Conservation (phyloP, 352 stramenopile species). For the Globisporangium apiculatum region DNA sequence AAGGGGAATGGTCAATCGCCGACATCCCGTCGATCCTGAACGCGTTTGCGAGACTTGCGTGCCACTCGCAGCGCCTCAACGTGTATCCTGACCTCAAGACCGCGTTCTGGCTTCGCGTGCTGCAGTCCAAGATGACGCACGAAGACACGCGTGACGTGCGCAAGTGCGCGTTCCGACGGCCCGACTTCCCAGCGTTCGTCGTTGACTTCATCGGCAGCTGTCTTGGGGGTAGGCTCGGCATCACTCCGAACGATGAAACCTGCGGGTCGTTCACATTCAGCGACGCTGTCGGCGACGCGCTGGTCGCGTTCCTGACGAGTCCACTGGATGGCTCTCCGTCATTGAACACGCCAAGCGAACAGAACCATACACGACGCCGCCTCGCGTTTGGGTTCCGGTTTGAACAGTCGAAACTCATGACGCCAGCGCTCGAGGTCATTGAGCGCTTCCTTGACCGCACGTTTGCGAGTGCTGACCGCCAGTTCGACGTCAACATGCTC, state of each 20-base stretch:
- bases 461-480: slow-evolving; percentile 1
- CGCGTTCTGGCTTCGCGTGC: slow-evolving; percentile 7
- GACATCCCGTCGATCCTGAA: not conserved
- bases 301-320: too few species aligned
- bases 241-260: too few species aligned
- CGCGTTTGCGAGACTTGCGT: not conserved
- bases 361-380: too few species aligned
- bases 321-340: too few species aligned
- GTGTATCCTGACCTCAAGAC: slow-evolving; percentile 3
- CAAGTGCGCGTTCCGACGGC: not conserved
- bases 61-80: slow-evolving; percentile 1
- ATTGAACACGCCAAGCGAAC: too few species aligned
- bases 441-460: slow-evolving; percentile 8
- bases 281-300: too few species aligned
- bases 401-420: not conserved
- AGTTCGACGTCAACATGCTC: slow-evolving; percentile 2
- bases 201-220: slow-evolving; percentile 1
- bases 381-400: not conserved
- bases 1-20: not conserved
- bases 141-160: not conserved
- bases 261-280: too few species aligned
- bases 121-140: slow-evolving; percentile 1
- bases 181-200: not conserved
- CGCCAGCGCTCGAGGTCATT: slow-evolving; percentile 1
- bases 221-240: too few species aligned